Evolutionary conservation across 164 flowering plant genomes (phyloP).

Genomic region (Liquidambar formosana): DNA sequence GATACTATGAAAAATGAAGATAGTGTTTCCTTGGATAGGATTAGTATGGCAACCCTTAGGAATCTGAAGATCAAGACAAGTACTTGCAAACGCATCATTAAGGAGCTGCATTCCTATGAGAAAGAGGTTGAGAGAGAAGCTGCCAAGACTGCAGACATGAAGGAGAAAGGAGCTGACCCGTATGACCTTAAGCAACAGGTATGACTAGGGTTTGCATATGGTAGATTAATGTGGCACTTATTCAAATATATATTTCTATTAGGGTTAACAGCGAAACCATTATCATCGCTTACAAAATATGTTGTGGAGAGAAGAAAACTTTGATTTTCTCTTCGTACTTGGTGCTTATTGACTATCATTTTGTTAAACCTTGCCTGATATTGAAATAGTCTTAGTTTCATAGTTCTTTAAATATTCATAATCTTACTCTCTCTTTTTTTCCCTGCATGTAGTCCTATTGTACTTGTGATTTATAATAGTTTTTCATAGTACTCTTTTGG

Average conservation of each 20-base stretch:
- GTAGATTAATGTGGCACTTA: no score
- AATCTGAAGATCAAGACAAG: slow-evolving; percentile 84
- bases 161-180: slow-evolving; percentile 88
- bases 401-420: no score
- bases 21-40: slow-evolving; percentile 6
- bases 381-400: no score
- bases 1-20: not conserved
- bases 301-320: not conserved
- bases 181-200: slow-evolving; percentile 98
- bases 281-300: not conserved
- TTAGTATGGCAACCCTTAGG: slow-evolving; percentile 66
- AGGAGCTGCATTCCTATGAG: slow-evolving; percentile 89
- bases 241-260: no score
- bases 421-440: no score
- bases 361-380: no score
- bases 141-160: slow-evolving; percentile 86
- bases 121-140: slow-evolving; percentile 92
- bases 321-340: no score
- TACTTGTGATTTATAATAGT: no score
- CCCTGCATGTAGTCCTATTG: no score
- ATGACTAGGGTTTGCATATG: not conserved
- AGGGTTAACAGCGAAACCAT: no score
- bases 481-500: no score
- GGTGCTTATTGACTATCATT: no score
- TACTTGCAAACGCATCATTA: slow-evolving; percentile 82